Base-by-base conservation (phyloP, 306 rosid species). In the Cicer judaicum region DNA sequence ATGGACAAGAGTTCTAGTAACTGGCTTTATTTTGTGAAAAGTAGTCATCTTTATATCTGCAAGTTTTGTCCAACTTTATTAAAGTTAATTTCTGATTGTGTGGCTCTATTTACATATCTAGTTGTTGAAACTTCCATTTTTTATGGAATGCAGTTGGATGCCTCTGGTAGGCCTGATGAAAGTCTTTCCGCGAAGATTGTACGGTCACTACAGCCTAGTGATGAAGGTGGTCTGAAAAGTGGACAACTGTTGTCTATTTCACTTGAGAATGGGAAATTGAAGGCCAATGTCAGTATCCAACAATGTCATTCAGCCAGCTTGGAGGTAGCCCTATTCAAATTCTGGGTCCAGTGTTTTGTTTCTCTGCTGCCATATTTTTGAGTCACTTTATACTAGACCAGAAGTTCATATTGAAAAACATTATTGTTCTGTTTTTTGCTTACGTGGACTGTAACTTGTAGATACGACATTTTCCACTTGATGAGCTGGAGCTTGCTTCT, bases 101-200 rank as follows among this genome's bases (percentile, higher is more conserved):
- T 70, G 57, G 59, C 39, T 75, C 7, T 60, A 24, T 59, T 48
- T 48, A 52, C 64, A 64, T 46, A 60, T 46, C 44, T 43, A 41
- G 63, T 41, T 55, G 46, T 78, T 70, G 77, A 78, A 61, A 73
- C 73, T 71, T 59, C 61, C 64, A 34, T 46, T 74, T 59, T 80
- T 73, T 78, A 66, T 80, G 70, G 78, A 53, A 48, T 78, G 77
- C 86, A 94, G 98, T 83, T 94, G 89, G 91, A 91, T 80, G 93
- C 97, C 72, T 78, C 85, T 44, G 97, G 98, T 64, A 81, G 98
- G 77, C 87, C 96, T 11, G 97, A 91, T 87, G 98, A 94, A 86
- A 91, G 93, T 81, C 92, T 94, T 64, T 82, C 84, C 16, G 68
- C 88, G 78, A 91, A 89, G 83, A 77, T 91, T 91, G 79, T 86